Conservation (phyloP, 352 stramenopile genomes). For the Thraustochytrium sp. region DNA sequence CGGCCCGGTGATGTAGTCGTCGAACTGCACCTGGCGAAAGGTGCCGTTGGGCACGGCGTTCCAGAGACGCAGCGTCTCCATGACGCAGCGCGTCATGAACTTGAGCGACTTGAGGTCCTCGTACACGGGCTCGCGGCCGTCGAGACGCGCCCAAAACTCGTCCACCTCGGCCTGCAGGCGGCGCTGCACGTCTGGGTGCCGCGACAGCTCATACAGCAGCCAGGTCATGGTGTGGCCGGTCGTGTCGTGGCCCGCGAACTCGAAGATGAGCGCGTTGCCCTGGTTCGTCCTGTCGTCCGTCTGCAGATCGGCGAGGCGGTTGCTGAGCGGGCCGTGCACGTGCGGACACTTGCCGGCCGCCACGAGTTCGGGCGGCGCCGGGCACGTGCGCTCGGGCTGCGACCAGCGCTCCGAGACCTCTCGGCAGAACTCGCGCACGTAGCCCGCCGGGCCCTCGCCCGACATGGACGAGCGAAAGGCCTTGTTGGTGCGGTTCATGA, state of each 20-base stretch:
- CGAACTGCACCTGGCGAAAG: constrained; percentile 38
- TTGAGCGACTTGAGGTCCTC: constrained; percentile 4
- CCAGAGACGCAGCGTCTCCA: constrained; percentile 41
- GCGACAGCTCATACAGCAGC: constrained; percentile 40
- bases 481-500: constrained; percentile 44
- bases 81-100: constrained; percentile 43
- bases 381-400: not conserved
- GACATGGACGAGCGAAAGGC: constrained; percentile 25
- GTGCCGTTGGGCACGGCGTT: constrained; percentile 31
- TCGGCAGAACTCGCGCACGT: constrained; percentile 22
- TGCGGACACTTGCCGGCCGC: not conserved
- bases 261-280: constrained; percentile 34
- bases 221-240: constrained; percentile 42
- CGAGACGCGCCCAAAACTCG: not conserved
- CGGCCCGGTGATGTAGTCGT: constrained; percentile 30
- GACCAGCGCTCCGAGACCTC: not conserved
- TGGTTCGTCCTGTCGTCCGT: not conserved
- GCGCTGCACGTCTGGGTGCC: constrained; percentile 19
- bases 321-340: constrained; percentile 23
- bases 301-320: not conserved
- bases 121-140: not conserved
- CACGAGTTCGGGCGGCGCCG: not conserved
- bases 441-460: not conserved
- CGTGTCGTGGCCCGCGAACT: constrained; percentile 41
- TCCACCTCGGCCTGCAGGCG: constrained; percentile 33